Conservation (phyloP, 805 yeast genomes). For the Lipomyces oligophaga region DNA sequence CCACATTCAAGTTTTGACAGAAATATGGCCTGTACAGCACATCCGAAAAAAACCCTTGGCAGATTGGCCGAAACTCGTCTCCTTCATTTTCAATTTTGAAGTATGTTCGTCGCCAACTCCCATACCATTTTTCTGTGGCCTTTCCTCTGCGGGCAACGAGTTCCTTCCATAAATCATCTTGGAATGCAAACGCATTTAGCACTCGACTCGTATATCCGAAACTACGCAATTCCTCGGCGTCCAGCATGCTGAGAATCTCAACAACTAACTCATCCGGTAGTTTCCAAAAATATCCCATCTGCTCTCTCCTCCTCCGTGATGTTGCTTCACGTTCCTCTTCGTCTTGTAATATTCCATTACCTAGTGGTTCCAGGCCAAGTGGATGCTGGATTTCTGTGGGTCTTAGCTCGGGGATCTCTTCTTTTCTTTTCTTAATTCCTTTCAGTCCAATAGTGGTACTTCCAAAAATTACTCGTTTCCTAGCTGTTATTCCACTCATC, state of each 20-base stretch:
- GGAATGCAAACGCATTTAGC: conserved; percentile 65
- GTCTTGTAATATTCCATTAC: conserved; percentile 50
- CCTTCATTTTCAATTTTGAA: conserved; percentile 38
- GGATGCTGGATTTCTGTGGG: conserved; percentile 57
- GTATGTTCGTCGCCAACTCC: conserved; percentile 74
- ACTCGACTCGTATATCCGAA: conserved; percentile 61
- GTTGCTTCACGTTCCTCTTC: conserved; percentile 17
- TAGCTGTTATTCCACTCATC: too few relatives aligned
- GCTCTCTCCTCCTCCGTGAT: too few relatives aligned
- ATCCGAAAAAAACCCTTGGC: conserved; percentile 64
- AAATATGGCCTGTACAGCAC: conserved; percentile 78
- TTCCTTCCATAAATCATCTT: conserved; percentile 79
- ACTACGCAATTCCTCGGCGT: conserved; percentile 47
- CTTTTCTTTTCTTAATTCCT: too few relatives aligned
- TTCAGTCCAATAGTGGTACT: too few relatives aligned
- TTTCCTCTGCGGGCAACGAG: conserved; percentile 40
- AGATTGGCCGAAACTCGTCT: conserved; percentile 46
- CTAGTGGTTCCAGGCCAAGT: conserved; percentile 69
- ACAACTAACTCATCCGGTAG: conserved; percentile 65
- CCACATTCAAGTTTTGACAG: conserved; percentile 67
- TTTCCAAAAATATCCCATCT: conserved; percentile 52
- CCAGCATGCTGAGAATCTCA: conserved; percentile 49
- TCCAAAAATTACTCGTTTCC: too few relatives aligned
- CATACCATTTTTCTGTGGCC: conserved; percentile 54
- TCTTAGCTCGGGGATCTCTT: too few relatives aligned